Percentiles rank a stretch among this genome's conserved stretches.
phyloP scores from a whole-genome alignment of 495 filamentous ascomycete genomes.

The Penicillium mononematosum region DNA sequence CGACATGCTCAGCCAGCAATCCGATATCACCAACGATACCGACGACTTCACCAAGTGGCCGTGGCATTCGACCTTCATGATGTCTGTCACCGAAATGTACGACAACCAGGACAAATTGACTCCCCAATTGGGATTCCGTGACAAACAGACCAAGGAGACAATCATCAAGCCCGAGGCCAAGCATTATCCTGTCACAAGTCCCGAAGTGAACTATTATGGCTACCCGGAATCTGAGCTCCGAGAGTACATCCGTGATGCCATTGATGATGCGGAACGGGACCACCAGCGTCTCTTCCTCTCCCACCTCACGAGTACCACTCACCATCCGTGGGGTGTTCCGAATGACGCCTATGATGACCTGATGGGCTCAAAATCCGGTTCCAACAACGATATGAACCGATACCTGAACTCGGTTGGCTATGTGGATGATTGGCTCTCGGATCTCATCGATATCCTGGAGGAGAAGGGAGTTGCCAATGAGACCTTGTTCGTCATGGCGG shows the following conservation, averaged over 20 bases:
- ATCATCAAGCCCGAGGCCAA: constrained; percentile 39
- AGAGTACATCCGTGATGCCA: constrained; percentile 48
- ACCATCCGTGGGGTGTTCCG: constrained; percentile 46
- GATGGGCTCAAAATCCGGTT: constrained; percentile 19
- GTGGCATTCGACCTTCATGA: constrained; percentile 51
- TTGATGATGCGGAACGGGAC: constrained; percentile 42
- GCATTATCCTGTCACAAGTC: constrained; percentile 34
- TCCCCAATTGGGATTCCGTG: constrained; percentile 40
- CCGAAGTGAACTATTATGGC: constrained; percentile 52
- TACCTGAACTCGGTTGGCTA: constrained; percentile 47
- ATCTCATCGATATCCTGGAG: constrained; percentile 39
- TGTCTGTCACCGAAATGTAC: constrained; percentile 49
- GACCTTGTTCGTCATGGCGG: constrained; percentile 45
- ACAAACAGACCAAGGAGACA: constrained; percentile 41
- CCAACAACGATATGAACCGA: constrained; percentile 35
- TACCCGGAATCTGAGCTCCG: constrained; percentile 46
- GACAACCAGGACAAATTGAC: constrained; percentile 46
- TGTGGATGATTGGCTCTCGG: constrained; percentile 39
- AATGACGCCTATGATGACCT: constrained; percentile 31
- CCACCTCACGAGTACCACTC: constrained; percentile 51
- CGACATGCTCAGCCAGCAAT: constrained; percentile 37
- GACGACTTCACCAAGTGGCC: constrained; percentile 35
- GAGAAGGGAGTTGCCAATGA: constrained; percentile 42
- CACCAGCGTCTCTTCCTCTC: constrained; percentile 48
- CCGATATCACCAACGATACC: constrained; percentile 24